Evolutionary conservation across 768 basidiomycete species (phyloP), one percentile per base, ranked within the genome.

Genomic region (Naganishia friedmannii): DNA sequence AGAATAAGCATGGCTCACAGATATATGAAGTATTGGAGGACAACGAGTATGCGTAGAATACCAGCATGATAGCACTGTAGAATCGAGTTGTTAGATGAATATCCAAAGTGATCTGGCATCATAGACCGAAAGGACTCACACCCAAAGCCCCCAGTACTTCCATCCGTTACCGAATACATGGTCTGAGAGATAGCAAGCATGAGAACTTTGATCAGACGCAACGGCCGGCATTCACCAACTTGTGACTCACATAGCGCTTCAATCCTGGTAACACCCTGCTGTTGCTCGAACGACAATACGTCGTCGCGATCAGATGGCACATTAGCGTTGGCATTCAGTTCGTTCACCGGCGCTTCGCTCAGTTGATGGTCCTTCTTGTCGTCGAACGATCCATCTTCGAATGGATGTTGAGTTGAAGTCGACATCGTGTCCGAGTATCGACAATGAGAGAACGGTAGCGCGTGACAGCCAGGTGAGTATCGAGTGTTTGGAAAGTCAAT

Each of bases 241-340:
- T n/a, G n/a, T n/a, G 19, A 72, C 76, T 73, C 45, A 77, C 76
- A 77, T 7, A 77, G 55, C 6, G 77, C 74, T 68, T 77, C 77
- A 53, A 77, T 77, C 37, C 71, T 69, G 31, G 75, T 75, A 9
- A 77, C 77, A 67, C 77, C 77, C 12, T 66, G 72, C 26, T 76
- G 74, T 56, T 77, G 77, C 34, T 69, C 68, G 56, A 69, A 51
- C 19, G 60, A 63, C 39, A 45, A 26, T 1, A 42, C 28, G 21
- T 63, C 60, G 26, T 63, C 60, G 2, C 28, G 15, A 7, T 26
- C 42, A 3, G 8, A 3, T 5, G 60, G 26, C 15, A 29, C 39
- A 42, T 34, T 3, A 26, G 60, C 42, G 7, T n/a, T 46, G n/a
- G 12, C 26, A 21, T 26, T 63, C 42, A 63, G 23, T 28, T 63